Evolutionary conservation across 768 basidiomycete genomes (phyloP).

Genomic region (Hypholoma sublateritium): DNA sequence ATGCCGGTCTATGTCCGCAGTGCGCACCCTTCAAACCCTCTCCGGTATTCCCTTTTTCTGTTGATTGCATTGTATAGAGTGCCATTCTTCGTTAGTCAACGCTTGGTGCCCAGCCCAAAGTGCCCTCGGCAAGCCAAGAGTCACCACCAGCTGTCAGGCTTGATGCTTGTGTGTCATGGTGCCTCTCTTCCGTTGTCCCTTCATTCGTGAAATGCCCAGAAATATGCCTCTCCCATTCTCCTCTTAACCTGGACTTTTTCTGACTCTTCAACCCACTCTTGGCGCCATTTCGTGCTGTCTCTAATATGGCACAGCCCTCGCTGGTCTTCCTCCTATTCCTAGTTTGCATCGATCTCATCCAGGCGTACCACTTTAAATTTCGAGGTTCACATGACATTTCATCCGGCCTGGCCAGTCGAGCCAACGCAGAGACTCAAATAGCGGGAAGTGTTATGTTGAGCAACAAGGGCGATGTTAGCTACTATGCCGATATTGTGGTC

Average conservation of each 20-base stretch:
- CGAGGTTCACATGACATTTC: not conserved
- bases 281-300: not conserved
- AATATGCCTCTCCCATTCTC: not conserved
- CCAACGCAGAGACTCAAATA: not conserved
- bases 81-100: not conserved
- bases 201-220: not conserved
- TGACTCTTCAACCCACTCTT: not conserved
- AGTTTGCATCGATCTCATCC: not conserved
- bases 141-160: not conserved
- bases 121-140: slow-evolving; percentile 16
- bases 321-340: not conserved
- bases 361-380: not conserved
- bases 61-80: no score
- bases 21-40: no score
- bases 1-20: no score
- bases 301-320: not conserved
- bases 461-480: slow-evolving; percentile 39
- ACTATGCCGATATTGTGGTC: slow-evolving; percentile 38
- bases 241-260: not conserved
- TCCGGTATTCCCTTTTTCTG: no score
- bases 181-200: not conserved
- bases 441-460: slow-evolving; percentile 6
- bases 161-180: not conserved
- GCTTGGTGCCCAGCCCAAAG: slow-evolving; percentile 6
- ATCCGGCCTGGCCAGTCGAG: not conserved